Percentiles rank a stretch among this genome's conserved stretches.
Conservation (phyloP, 2,329 filamentous ascomycete genomes). For the Pseudogymnoascus sp. region DNA sequence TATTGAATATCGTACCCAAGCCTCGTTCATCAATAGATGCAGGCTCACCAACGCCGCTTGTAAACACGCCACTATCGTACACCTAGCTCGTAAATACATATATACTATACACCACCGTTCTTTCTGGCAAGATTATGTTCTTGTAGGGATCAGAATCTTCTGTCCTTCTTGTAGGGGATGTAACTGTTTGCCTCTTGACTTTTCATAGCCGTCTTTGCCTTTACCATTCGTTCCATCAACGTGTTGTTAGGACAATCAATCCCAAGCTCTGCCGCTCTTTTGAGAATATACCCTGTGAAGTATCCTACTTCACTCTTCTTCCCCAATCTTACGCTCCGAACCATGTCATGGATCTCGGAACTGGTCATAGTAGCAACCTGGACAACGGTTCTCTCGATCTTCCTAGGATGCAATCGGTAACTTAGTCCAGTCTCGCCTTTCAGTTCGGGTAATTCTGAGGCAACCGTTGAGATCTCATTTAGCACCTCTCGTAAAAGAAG, state of each 20-base stretch:
- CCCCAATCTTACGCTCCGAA: slow-evolving; percentile 57
- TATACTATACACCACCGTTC: slow-evolving; percentile 4
- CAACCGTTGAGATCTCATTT: slow-evolving; percentile 66
- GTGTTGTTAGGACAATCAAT: slow-evolving; percentile 68
- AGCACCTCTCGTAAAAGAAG: slow-evolving; percentile 65
- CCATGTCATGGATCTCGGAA: slow-evolving; percentile 53
- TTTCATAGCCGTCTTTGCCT: slow-evolving; percentile 51
- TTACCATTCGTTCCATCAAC: slow-evolving; percentile 65
- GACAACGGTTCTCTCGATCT: slow-evolving; percentile 55
- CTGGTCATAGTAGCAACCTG: slow-evolving; percentile 49
- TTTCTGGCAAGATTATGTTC: background rate
- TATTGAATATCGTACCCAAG: background rate
- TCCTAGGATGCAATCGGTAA: slow-evolving; percentile 52
- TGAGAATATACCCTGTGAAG: slow-evolving; percentile 82
- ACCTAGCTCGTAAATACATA: slow-evolving; percentile 9
- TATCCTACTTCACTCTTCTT: slow-evolving; percentile 70
- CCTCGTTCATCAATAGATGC: background rate
- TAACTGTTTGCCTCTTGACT: slow-evolving; percentile 23
- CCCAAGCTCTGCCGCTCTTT: slow-evolving; percentile 64
- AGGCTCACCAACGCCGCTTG: slow-evolving; percentile 1
- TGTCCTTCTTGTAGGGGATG: slow-evolving; percentile 23
- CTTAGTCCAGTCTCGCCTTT: slow-evolving; percentile 47
- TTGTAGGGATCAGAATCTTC: background rate
- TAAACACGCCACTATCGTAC: slow-evolving; percentile 8
- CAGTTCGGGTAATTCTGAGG: slow-evolving; percentile 69